Conservation (phyloP, 495 filamentous ascomycete genomes). For the Hypoxylon lienhwacheense region DNA sequence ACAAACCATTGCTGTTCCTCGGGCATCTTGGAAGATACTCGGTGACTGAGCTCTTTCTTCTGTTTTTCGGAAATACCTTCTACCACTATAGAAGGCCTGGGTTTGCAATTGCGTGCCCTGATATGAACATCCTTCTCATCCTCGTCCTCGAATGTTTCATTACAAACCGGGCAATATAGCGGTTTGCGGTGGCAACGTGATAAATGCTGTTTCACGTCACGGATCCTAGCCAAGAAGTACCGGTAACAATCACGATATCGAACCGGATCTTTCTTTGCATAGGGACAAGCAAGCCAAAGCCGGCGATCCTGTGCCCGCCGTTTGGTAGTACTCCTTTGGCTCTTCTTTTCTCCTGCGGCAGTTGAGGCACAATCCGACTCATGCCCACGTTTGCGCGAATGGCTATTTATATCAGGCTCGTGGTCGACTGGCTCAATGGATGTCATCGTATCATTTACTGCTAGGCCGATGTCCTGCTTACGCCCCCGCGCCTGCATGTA, state of each 20-base stretch:
- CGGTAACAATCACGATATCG: slow-evolving; percentile 36
- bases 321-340: slow-evolving; percentile 8
- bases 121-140: slow-evolving; percentile 32
- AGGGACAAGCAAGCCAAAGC: slow-evolving; percentile 40
- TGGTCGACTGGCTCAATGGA: slow-evolving; percentile 4
- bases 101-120: slow-evolving; percentile 15
- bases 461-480: slow-evolving; percentile 9
- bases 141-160: slow-evolving; percentile 32
- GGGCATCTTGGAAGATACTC: slow-evolving; percentile 28
- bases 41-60: slow-evolving; percentile 28
- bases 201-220: slow-evolving; percentile 45
- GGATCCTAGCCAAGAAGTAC: slow-evolving; percentile 37
- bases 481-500: slow-evolving; percentile 15
- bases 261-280: slow-evolving; percentile 39
- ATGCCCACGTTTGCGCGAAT: slow-evolving; percentile 20
- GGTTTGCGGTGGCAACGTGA: slow-evolving; percentile 37
- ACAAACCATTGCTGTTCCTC: slow-evolving; percentile 39
- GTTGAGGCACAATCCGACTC: slow-evolving; percentile 10
- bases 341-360: slow-evolving; percentile 14
- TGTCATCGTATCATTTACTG: slow-evolving; percentile 7
- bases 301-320: slow-evolving; percentile 28
- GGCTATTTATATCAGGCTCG: slow-evolving; percentile 10
- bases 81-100: slow-evolving; percentile 19
- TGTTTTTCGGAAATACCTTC: slow-evolving; percentile 42
- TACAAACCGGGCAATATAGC: slow-evolving; percentile 39